Conservation (phyloP, 192 early-diverging fungal genomes). For the Coemansia aciculifera region DNA sequence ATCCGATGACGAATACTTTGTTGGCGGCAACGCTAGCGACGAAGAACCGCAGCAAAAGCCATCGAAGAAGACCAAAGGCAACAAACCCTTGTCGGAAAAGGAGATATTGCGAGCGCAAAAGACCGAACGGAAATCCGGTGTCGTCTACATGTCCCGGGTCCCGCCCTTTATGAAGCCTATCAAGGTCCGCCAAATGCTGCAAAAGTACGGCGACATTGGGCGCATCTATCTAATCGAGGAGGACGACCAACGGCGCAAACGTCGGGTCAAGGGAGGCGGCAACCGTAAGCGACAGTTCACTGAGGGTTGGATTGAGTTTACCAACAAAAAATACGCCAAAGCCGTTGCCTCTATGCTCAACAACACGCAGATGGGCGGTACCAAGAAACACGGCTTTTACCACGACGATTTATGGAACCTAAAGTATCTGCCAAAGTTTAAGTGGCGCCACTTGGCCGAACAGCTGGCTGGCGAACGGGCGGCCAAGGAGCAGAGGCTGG, state of each 20-base stretch:
- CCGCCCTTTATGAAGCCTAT: constrained; percentile 92
- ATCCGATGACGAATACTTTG: constrained; percentile 30
- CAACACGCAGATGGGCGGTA: constrained; percentile 72
- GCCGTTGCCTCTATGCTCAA: constrained; percentile 75
- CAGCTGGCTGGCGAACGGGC: constrained; percentile 80
- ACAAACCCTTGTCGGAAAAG: constrained; percentile 31
- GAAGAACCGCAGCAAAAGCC: background rate
- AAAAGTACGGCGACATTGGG: constrained; percentile 74
- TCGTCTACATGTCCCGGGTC: constrained; percentile 87
- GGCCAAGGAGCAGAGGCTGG: constrained; percentile 76
- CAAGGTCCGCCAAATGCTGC: constrained; percentile 76
- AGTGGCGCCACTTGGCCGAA: constrained; percentile 94
- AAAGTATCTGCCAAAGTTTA: constrained; percentile 94
- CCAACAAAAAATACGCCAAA: constrained; percentile 89
- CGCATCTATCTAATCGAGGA: constrained; percentile 86
- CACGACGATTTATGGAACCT: constrained; percentile 98
- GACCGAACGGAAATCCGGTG: constrained; percentile 64
- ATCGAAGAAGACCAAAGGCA: background rate
- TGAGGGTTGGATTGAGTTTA: constrained; percentile 98
- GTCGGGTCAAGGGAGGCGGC: constrained; percentile 82
- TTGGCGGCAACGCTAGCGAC: constrained; percentile 31
- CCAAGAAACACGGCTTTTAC: constrained; percentile 81
- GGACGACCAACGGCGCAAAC: constrained; percentile 67
- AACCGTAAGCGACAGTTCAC: constrained; percentile 84
- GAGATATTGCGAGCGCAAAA: constrained; percentile 60